Conservation (phyloP, 2,329 filamentous ascomycete species). For the Cercospora nicotianae region DNA sequence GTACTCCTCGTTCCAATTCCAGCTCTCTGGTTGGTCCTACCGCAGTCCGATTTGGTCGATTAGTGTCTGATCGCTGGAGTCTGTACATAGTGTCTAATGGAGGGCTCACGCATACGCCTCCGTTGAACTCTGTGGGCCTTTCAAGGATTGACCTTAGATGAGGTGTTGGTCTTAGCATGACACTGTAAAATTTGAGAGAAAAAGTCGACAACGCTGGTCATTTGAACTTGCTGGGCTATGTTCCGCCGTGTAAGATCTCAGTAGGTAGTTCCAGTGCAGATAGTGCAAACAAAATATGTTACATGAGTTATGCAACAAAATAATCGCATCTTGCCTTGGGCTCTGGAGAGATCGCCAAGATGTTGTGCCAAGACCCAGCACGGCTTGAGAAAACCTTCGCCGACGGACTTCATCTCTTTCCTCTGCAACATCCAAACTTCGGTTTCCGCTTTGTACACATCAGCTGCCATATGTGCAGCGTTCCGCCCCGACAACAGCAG, state of each 20-base stretch:
- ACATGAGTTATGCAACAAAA: neutral
- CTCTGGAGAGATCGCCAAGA: neutral
- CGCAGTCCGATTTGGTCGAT: conserved; percentile 9
- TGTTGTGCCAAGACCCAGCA: neutral
- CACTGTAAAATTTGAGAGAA: neutral
- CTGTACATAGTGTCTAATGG: conserved; percentile 11
- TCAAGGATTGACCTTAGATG: neutral
- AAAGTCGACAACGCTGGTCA: neutral
- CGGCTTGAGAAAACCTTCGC: neutral
- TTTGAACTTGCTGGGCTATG: neutral
- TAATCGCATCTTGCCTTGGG: neutral
- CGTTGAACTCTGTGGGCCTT: neutral
- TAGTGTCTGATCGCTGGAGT: conserved; percentile 12
- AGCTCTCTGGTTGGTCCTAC: conserved; percentile 14
- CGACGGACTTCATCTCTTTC: conserved; percentile 1
- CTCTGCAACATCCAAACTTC: neutral
- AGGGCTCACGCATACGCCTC: neutral
- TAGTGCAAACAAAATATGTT: neutral
- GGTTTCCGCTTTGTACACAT: neutral
- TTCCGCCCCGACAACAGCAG: conserved; percentile 33
- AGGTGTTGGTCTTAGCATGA: neutral
- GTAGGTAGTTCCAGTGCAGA: neutral
- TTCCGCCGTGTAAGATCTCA: neutral
- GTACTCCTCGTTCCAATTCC: neutral
- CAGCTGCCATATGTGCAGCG: neutral